Evolutionary conservation across 345 rosid species (phyloP).

Genomic region (Clarkia xantiana): DNA sequence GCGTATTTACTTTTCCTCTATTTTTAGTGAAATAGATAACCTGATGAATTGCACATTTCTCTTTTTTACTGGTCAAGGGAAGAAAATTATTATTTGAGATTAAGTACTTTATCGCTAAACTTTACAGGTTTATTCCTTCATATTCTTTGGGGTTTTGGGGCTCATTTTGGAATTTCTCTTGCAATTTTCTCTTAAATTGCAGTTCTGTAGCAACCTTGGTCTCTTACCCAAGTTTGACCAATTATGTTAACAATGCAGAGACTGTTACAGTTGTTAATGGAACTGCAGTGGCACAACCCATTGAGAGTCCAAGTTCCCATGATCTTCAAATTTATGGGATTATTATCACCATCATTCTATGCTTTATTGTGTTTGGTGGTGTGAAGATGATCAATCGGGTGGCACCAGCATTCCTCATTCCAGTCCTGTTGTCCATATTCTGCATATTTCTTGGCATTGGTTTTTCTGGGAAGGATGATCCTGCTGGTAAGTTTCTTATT

Average conservation of each 20-base stretch:
- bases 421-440: conserved; percentile 72
- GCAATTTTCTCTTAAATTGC: neutral
- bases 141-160: no score
- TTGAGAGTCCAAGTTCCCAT: conserved; percentile 69
- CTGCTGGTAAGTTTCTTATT: conserved; percentile 33
- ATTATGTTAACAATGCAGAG: conserved; percentile 35
- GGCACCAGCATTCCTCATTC: conserved; percentile 94
- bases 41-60: no score
- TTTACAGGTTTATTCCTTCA: no score
- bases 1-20: neutral
- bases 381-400: conserved; percentile 98
- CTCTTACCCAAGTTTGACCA: neutral
- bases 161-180: neutral
- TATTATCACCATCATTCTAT: conserved; percentile 68
- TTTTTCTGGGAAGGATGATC: conserved; percentile 52
- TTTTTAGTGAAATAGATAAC: conserved; percentile 7
- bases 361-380: conserved; percentile 98
- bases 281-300: conserved; percentile 34
- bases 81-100: no score
- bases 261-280: conserved; percentile 63
- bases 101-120: no score
- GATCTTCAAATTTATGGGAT: conserved; percentile 95
- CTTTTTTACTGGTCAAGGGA: no score
- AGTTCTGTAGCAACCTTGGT: neutral
- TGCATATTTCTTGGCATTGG: conserved; percentile 83